phyloP scores from a whole-genome alignment of 371 early-diverging fungal genomes.

The Phascolomyces articulosus region DNA sequence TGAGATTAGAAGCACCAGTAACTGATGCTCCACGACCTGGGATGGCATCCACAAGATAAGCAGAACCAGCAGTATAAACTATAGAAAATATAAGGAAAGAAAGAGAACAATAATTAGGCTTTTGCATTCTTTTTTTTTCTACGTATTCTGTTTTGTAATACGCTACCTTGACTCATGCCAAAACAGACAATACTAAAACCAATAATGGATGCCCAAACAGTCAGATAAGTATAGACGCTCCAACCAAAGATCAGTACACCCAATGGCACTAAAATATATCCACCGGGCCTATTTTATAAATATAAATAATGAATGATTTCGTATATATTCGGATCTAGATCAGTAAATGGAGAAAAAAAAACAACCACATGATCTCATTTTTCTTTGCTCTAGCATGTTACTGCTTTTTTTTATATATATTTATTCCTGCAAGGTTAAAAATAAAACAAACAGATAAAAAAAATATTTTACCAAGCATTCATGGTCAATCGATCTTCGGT shows the following conservation, averaged over 20 bases:
- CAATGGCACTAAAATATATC: conserved; percentile 52
- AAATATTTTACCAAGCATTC: conserved; percentile 35
- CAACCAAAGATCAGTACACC: conserved; percentile 61
- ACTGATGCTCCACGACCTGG: conserved; percentile 58
- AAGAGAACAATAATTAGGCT: too few species aligned
- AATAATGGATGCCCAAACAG: conserved; percentile 50
- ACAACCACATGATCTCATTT: too few species aligned
- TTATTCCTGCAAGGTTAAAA: too few species aligned
- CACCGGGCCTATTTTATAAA: conserved; percentile 46
- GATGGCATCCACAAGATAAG: conserved; percentile 55
- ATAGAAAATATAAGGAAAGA: not conserved
- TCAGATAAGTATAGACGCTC: conserved; percentile 40
- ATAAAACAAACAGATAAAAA: too few species aligned
- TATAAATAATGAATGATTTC: conserved; percentile 4
- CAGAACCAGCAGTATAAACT: conserved; percentile 51
- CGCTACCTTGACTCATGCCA: conserved; percentile 61
- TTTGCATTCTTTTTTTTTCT: not conserved
- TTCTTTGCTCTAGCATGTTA: not conserved
- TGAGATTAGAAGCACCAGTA: conserved; percentile 54
- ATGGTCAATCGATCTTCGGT: conserved; percentile 46
- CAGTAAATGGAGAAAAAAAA: too few species aligned
- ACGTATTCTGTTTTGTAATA: not conserved
- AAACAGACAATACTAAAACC: conserved; percentile 59
- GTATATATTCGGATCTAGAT: too few species aligned
- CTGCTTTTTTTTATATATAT: not conserved